Base-by-base conservation (phyloP, 192 early-diverging fungal genomes). In the Mortierella hygrophila region DNA sequence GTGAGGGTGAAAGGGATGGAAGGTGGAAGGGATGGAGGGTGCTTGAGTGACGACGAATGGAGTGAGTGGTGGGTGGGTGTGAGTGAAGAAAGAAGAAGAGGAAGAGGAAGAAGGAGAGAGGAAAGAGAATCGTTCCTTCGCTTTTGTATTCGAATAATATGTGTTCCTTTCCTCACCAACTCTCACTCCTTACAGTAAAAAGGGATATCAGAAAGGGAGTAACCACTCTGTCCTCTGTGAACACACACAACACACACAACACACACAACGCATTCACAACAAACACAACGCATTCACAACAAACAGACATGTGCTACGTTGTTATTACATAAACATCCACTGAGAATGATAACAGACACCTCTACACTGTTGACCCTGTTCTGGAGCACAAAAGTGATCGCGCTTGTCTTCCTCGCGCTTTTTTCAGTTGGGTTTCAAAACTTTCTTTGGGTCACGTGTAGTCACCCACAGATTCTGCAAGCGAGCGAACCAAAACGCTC, bases 371-470 rank as follows among this genome's bases (percentile, higher is more conserved):
- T n/a, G 55, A 26, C 70, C 40, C 40, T 44, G 65, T 35, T 37
- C n/a, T 35, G 20, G 13, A 29, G 47, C 47, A 52, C 47, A 69
- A 38, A 18, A 1, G 4, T 40, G 16, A 20, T 69, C 37, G 37
- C 37, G 16, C 38, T 69, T 32, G 37, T 7, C 37, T 13, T 26
- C 32, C 6, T 6, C 35, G 13, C 68, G 68, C 35, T 32, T 15
- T 16, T 38, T 38, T 69, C 16, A 44, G 10, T 35, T 1, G 1
- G 35, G 35, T 35, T 35, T 35, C 35, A 35, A 1, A 35, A 35
- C 35, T 35, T 35, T 35, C 35, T 35, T 35, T 21, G 16, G 35
- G 38, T 74, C 72, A 74, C 72, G 72, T 74, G 72, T 16, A 74
- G 26, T 0, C 4, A 5, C 9, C 29, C 6, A 9, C 38, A 23